These are phyloP conservation scores for Entomortierella lignicola DNA, from an alignment of 192 early-diverging fungal genomes.

Conservation along the genomic window DNA sequence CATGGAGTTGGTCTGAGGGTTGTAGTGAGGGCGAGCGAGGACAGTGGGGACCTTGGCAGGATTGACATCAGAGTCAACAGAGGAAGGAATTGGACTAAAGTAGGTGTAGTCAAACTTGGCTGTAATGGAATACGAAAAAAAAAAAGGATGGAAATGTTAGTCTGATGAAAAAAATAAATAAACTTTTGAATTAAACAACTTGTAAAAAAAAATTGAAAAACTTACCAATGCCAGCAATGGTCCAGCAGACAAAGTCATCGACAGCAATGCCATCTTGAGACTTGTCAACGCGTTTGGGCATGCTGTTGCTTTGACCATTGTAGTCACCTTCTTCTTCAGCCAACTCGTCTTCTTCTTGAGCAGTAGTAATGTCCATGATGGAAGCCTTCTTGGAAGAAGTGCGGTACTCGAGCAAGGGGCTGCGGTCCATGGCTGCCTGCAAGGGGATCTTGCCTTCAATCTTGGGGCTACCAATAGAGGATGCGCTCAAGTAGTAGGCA, in stretches of 20 bases:
- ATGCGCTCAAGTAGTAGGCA: conserved; percentile 59
- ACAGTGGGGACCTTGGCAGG: conserved; percentile 47
- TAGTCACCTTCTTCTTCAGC: conserved; percentile 19
- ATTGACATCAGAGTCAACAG: conserved; percentile 43
- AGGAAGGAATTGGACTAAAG: conserved; percentile 51
- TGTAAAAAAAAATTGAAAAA: conserved; percentile 21
- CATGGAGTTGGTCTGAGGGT: conserved; percentile 40
- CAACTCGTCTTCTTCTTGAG: conserved; percentile 26
- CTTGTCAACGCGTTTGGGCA: conserved; percentile 22
- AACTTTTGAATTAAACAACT: not conserved
- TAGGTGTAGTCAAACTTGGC: conserved; percentile 60
- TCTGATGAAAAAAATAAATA: not conserved
- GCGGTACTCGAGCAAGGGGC: conserved; percentile 49
- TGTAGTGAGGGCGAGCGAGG: conserved; percentile 31
- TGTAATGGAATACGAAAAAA: too few relatives aligned
- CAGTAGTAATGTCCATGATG: conserved; percentile 51
- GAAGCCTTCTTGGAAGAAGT: conserved; percentile 54
- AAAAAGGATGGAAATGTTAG: not conserved
- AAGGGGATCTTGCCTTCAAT: conserved; percentile 54
- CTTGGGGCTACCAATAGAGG: conserved; percentile 50
- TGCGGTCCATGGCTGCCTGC: conserved; percentile 53
- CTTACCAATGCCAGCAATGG: conserved; percentile 82
- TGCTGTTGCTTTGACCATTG: conserved; percentile 30
- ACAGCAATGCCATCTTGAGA: conserved; percentile 39
- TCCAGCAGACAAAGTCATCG: conserved; percentile 89